These are phyloP conservation scores for Viola odorata DNA, from an alignment of 345 rosid genomes.

Conservation along the genomic window DNA sequence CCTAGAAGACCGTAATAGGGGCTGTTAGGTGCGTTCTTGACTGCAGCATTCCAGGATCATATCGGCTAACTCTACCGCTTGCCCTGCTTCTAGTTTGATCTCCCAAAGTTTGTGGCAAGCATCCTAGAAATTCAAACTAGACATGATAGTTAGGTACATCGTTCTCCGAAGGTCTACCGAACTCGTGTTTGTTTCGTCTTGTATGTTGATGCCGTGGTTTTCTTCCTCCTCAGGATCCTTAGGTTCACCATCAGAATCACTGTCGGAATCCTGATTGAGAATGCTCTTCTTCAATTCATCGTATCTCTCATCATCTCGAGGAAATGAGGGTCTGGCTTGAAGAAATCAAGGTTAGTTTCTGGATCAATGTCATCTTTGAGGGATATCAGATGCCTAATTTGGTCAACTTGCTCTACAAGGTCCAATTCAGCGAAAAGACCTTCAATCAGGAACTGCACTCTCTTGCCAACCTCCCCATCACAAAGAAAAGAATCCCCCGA, in stretches of 20 bases:
- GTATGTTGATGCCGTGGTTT: no score
- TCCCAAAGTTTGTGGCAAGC: constrained; percentile 85
- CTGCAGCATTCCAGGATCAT: no score
- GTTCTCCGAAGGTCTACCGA: constrained; percentile 41
- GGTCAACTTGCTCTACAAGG: constrained; percentile 26
- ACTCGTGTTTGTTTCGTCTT: no score
- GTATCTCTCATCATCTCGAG: constrained; percentile 66
- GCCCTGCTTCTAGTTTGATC: constrained; percentile 81
- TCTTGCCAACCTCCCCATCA: constrained; percentile 85
- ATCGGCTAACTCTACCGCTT: constrained; percentile 42
- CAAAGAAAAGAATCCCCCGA: constrained; percentile 1
- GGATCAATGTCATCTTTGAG: constrained; percentile 49
- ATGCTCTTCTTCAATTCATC: constrained; percentile 63
- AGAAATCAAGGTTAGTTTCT: constrained; percentile 61
- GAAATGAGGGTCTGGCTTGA: constrained; percentile 68
- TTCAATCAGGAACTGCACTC: constrained; percentile 81
- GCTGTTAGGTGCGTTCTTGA: no score
- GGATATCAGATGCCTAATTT: no score
- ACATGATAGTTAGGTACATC: constrained; percentile 81
- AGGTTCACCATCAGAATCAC: constrained; percentile 42
- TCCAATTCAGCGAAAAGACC: constrained; percentile 77
- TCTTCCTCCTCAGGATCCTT: constrained; percentile 26
- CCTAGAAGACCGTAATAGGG: no score
- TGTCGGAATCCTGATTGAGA: constrained; percentile 64
- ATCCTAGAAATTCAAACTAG: constrained; percentile 85